Evolutionary conservation across 139 green algal species (phyloP).

Genomic region (Spirogloea muscicola): DNA sequence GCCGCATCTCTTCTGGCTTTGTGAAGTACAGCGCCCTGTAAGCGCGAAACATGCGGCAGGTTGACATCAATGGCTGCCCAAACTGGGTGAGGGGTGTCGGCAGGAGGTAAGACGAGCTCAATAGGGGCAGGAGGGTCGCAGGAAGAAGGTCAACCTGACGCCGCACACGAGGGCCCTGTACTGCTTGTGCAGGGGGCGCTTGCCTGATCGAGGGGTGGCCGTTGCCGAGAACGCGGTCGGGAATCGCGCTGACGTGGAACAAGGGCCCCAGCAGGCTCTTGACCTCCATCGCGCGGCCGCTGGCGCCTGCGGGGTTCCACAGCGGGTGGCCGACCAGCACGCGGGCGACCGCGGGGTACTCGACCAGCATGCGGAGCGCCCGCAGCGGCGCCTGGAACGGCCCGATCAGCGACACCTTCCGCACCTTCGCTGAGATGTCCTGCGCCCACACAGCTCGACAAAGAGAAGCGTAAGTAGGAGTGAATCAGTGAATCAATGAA

Average conservation of each 20-base stretch:
- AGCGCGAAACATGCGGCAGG: background rate
- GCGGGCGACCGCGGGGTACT: slow-evolving; percentile 55
- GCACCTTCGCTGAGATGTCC: slow-evolving; percentile 55
- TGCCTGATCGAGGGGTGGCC: slow-evolving; percentile 56
- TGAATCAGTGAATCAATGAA: background rate
- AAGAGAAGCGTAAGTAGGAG: background rate
- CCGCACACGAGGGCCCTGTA: background rate
- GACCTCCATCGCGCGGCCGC: slow-evolving; percentile 43
- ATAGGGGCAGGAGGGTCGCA: background rate
- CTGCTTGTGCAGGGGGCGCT: slow-evolving; percentile 44
- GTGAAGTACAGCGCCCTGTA: slow-evolving; percentile 36
- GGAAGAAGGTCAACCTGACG: background rate
- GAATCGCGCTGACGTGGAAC: slow-evolving; percentile 63
- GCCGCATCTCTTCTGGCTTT: slow-evolving; percentile 27
- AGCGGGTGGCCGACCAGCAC: slow-evolving; percentile 48
- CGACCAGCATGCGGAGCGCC: slow-evolving; percentile 55
- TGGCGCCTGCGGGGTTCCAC: slow-evolving; percentile 31
- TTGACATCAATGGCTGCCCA: background rate
- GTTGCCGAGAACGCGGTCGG: slow-evolving; percentile 50
- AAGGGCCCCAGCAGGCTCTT: slow-evolving; percentile 67
- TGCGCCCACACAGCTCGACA: slow-evolving; percentile 41
- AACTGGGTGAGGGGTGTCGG: background rate
- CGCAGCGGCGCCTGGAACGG: slow-evolving; percentile 59
- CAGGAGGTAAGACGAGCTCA: background rate
- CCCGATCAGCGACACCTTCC: slow-evolving; percentile 61